Evolutionary conservation across 176 grass and related monocot species (phyloP).

Genomic region (Puya raimondii): DNA sequence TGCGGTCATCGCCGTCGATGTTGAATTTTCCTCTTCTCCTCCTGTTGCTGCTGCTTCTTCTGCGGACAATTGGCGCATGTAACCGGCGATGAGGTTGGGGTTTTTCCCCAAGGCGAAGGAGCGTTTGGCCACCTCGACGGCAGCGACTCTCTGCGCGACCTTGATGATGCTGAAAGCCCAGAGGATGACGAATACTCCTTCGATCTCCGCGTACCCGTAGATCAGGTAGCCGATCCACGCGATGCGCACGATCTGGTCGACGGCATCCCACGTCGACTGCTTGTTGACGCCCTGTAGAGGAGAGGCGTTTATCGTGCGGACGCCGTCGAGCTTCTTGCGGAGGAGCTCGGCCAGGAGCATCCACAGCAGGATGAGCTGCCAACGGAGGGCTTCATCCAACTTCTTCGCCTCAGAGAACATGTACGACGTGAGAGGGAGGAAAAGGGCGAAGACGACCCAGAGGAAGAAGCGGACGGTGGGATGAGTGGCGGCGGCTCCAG

Average conservation of each 20-base stretch:
- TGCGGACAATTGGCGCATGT: constrained; percentile 38
- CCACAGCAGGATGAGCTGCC: constrained; percentile 36
- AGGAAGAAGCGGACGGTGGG: constrained; percentile 40
- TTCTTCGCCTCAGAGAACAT: constrained; percentile 20
- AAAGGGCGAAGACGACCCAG: constrained; percentile 35
- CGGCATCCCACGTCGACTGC: constrained; percentile 12
- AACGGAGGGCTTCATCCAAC: constrained; percentile 17
- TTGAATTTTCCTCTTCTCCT: no score
- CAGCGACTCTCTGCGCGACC: constrained; percentile 39
- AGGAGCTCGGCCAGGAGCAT: constrained; percentile 48
- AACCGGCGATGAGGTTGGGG: constrained; percentile 28
- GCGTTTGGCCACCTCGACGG: constrained; percentile 31
- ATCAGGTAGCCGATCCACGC: constrained; percentile 50
- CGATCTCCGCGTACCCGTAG: no score
- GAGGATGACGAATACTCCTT: constrained; percentile 43
- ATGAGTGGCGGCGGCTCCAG: constrained; percentile 10
- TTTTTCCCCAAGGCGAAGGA: constrained; percentile 30
- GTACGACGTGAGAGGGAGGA: constrained; percentile 43
- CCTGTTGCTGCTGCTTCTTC: not conserved
- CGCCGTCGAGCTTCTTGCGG: constrained; percentile 46
- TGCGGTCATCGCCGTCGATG: not conserved
- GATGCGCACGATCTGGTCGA: constrained; percentile 45
- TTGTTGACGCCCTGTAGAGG: constrained; percentile 27
- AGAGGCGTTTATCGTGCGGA: constrained; percentile 16
- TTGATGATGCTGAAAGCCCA: constrained; percentile 47